A percentile compares a stretch with the other conserved stretches of the same genome.
phyloP scores from a whole-genome alignment of 2,329 filamentous ascomycete species.

The Colletotrichum graminicola region DNA sequence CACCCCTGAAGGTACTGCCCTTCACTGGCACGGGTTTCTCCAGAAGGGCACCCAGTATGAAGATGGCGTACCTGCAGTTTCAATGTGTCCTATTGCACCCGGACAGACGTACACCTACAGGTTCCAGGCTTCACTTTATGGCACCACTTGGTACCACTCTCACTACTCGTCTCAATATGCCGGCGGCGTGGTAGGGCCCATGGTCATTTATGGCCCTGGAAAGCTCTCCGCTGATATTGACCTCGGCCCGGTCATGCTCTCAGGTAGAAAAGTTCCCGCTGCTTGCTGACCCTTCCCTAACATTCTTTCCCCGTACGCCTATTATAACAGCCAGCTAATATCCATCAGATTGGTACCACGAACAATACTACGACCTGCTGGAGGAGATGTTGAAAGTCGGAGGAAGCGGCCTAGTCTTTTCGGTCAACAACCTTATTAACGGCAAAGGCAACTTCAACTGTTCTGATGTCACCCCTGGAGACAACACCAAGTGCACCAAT shows the following conservation, averaged over 20 bases:
- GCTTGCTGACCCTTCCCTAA: too few species aligned
- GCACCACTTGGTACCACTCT: neutral
- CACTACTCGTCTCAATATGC: neutral
- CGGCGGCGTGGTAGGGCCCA: neutral
- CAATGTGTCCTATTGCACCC: neutral
- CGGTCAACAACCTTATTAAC: neutral
- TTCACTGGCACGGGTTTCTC: conserved; percentile 65
- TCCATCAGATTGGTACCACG: neutral
- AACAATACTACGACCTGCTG: neutral
- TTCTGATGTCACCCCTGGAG: neutral
- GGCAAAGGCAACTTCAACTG: neutral
- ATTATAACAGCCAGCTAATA: neutral
- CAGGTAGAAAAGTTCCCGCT: neutral
- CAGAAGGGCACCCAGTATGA: neutral
- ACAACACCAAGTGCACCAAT: neutral
- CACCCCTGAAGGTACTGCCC: conserved; percentile 59
- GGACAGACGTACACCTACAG: neutral
- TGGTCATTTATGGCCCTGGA: neutral
- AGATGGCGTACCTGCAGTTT: neutral
- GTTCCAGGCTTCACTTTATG: neutral
- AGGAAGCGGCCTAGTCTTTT: neutral
- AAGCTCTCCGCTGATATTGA: neutral
- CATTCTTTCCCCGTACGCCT: too few species aligned
- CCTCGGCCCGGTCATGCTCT: neutral
- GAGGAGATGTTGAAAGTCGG: neutral